Base-by-base conservation (phyloP, 78 protist genomes). In the Guillardia theta region DNA sequence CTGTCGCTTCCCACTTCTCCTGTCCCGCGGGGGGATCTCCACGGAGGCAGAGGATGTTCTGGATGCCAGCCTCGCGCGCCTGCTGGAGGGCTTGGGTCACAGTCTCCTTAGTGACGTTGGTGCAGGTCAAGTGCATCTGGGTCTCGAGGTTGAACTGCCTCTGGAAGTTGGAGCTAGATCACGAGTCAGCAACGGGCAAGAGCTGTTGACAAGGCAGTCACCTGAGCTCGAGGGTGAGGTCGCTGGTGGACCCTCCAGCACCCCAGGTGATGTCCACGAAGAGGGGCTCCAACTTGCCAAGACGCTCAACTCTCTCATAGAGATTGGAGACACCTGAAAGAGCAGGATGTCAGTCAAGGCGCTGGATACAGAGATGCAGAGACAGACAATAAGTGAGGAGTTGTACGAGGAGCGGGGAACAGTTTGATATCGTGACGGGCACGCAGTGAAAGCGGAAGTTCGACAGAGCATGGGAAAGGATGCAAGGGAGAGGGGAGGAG, bases 211-310 rank as follows among this genome's bases (percentile, higher is more conserved):
- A 54, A 22, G 64, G 64, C 27, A 41, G 48, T 48, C 95, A n/a
- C n/a, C n/a, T 58, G 50, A 98, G 58, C 53, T 93, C 98, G 18
- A 96, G 48, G 2, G 99, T 95, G 22, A 94, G 93, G 41, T 94
- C 96, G 15, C 33, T 36, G 8, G 96, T 78, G 50, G 93, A 27
- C 37, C 96, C 96, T 15, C 96, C 96, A 3, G 96, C 96, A 18
- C 98, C 98, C 98, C 98, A 98, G 22, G 99, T 98, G 78, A 98
- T 92, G 94, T 98, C 99, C 53, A 96, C 92, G 45, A 98, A 98
- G 21, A 93, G 44, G 8, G 99, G 99, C 77, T 88, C 92, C 15
- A 48, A 21, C 70, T 80, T 12, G 36, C 90, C 92, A 95, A 96
- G 92, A 92, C 93, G 95, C 41, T 92, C 96, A 33, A 96, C 27